These are phyloP conservation scores for Lipomyces kockii DNA, from an alignment of 805 yeast species.

Conservation along the genomic window DNA sequence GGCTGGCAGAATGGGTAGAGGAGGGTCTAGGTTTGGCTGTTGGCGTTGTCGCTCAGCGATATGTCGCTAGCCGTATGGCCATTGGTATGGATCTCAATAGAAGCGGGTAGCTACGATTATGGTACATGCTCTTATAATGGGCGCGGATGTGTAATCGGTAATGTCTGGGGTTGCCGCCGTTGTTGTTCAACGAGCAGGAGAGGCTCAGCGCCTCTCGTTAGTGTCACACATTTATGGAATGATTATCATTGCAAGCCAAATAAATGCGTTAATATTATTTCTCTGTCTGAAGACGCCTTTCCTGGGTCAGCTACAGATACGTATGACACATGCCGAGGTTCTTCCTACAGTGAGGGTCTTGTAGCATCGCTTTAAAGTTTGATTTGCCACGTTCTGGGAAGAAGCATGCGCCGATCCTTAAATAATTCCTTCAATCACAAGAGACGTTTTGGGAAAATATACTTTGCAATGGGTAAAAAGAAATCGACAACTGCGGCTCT, in stretches of 20 bases:
- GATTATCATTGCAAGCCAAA: not conserved
- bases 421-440: not conserved
- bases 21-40: conserved; percentile 78
- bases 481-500: conserved; percentile 29
- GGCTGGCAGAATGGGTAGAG: conserved; percentile 80
- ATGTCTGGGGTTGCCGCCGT: not conserved
- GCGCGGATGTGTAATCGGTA: not conserved
- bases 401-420: not conserved
- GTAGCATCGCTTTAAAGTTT: not conserved
- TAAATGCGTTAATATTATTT: not conserved
- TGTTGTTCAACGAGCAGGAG: not conserved
- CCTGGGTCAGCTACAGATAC: no score
- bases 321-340: no score
- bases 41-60: conserved; percentile 88
- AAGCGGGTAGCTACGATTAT: not conserved
- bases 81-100: conserved; percentile 38
- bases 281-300: no score
- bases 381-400: no score
- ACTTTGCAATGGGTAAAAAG: conserved; percentile 29
- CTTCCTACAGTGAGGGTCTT: not conserved
- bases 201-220: not conserved
- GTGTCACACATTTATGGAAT: not conserved
- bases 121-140: not conserved
- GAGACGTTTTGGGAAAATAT: not conserved
- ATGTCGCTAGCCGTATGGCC: conserved; percentile 90